phyloP scores from a whole-genome alignment of 352 stramenopile genomes.

The Phytophthora multivora region DNA sequence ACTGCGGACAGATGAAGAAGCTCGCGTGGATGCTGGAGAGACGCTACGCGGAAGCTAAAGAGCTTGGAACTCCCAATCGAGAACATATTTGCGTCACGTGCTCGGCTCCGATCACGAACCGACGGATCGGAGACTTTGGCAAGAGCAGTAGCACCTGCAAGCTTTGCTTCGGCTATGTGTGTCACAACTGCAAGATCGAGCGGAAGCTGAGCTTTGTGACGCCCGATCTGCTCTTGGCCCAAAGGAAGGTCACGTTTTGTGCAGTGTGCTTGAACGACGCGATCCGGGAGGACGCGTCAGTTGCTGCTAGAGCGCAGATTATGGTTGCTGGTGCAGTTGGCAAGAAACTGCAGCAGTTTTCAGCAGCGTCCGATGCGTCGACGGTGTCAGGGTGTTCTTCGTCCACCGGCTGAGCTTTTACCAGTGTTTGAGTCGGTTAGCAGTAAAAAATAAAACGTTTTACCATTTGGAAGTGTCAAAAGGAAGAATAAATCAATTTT shows the following conservation, averaged over 20 bases:
- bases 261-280: slow-evolving; percentile 36
- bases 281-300: slow-evolving; percentile 26
- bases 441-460: not conserved
- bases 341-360: slow-evolving; percentile 11
- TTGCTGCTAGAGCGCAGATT: slow-evolving; percentile 30
- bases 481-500: no score
- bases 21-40: slow-evolving; percentile 52
- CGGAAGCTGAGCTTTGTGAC: slow-evolving; percentile 43
- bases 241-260: slow-evolving; percentile 43
- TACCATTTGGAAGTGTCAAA: not conserved
- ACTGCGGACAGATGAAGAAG: slow-evolving; percentile 62
- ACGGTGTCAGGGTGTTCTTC: slow-evolving; percentile 26
- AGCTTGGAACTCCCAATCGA: slow-evolving; percentile 31
- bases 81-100: slow-evolving; percentile 39
- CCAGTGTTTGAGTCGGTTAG: not conserved
- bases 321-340: slow-evolving; percentile 7
- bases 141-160: slow-evolving; percentile 41
- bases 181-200: slow-evolving; percentile 36
- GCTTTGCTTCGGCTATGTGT: slow-evolving; percentile 41
- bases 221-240: slow-evolving; percentile 32
- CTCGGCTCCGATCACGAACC: slow-evolving; percentile 21
- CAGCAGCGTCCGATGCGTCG: slow-evolving; percentile 11
- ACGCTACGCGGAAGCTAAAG: slow-evolving; percentile 32
- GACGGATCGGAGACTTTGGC: slow-evolving; percentile 28
- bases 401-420: not conserved